Percentiles rank a stretch among this genome's conserved stretches.
These are phyloP conservation scores for Myrica gale DNA, from an alignment of 306 rosid species.

Conservation along the genomic window DNA sequence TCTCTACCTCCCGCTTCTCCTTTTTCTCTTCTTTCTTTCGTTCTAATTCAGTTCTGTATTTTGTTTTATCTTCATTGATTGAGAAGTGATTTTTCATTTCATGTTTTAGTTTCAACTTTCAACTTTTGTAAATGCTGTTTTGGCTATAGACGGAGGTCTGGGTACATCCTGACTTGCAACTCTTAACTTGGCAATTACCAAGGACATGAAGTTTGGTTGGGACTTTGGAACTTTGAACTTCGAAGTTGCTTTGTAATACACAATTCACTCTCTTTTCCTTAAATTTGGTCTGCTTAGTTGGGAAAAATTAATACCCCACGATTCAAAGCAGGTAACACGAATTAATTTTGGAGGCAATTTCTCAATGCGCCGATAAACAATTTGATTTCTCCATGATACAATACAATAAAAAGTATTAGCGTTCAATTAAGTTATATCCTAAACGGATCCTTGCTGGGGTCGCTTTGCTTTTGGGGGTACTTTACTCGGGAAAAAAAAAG, in stretches of 20 bases:
- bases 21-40: conserved; percentile 17
- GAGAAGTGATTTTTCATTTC: conserved; percentile 14
- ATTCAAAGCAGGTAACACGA: conserved; percentile 7
- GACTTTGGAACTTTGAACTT: conserved; percentile 18
- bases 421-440: conserved; percentile 1
- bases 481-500: background rate
- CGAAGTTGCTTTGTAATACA: background rate
- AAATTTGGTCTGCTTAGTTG: conserved; percentile 6
- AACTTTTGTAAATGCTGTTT: conserved; percentile 46
- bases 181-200: conserved; percentile 22
- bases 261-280: background rate
- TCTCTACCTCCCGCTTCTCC: background rate
- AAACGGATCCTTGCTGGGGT: background rate
- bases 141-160: conserved; percentile 18
- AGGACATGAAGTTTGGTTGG: conserved; percentile 23
- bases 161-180: conserved; percentile 19
- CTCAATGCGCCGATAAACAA: conserved; percentile 3
- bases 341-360: conserved; percentile 3
- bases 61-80: background rate
- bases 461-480: too few relatives aligned
- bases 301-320: conserved; percentile 2
- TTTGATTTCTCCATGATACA: conserved; percentile 11
- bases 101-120: conserved; percentile 31
- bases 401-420: conserved; percentile 17
- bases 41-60: conserved; percentile 5